These are phyloP conservation scores for Nakazawaea siamensis DNA, from an alignment of 805 yeast genomes.

Conservation along the genomic window DNA sequence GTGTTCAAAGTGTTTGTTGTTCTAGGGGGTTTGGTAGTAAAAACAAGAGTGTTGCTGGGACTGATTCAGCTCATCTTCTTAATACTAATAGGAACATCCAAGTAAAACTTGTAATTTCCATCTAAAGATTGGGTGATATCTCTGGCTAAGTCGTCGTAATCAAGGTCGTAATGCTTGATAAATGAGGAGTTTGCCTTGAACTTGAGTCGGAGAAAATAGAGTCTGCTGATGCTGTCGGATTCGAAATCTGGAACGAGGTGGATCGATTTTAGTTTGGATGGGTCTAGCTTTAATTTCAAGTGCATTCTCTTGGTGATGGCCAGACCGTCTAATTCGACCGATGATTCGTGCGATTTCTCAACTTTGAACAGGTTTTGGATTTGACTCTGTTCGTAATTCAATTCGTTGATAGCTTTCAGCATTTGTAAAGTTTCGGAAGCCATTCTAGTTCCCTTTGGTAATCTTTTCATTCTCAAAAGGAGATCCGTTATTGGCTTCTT, in stretches of 20 bases:
- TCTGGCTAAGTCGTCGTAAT: background rate
- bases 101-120: constrained; percentile 9
- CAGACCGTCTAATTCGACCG: constrained; percentile 11
- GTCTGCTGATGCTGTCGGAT: constrained; percentile 45
- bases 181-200: constrained; percentile 1
- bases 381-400: constrained; percentile 19
- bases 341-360: constrained; percentile 13
- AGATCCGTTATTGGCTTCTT: constrained; percentile 16
- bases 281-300: constrained; percentile 31
- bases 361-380: constrained; percentile 19
- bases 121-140: constrained; percentile 2
- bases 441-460: constrained; percentile 3
- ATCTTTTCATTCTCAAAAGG: background rate
- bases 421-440: background rate
- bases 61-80: constrained; percentile 6
- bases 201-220: constrained; percentile 27
- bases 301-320: constrained; percentile 26
- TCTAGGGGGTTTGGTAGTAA: background rate
- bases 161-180: background rate
- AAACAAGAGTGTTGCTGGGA: constrained; percentile 2
- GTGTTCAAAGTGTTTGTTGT: no score
- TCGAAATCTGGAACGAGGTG: constrained; percentile 47
- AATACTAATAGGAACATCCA: constrained; percentile 10
- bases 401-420: constrained; percentile 11
- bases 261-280: constrained; percentile 28